These are phyloP conservation scores for Fusarium hainanense DNA, from an alignment of 2,329 filamentous ascomycete genomes.

Conservation along the genomic window DNA sequence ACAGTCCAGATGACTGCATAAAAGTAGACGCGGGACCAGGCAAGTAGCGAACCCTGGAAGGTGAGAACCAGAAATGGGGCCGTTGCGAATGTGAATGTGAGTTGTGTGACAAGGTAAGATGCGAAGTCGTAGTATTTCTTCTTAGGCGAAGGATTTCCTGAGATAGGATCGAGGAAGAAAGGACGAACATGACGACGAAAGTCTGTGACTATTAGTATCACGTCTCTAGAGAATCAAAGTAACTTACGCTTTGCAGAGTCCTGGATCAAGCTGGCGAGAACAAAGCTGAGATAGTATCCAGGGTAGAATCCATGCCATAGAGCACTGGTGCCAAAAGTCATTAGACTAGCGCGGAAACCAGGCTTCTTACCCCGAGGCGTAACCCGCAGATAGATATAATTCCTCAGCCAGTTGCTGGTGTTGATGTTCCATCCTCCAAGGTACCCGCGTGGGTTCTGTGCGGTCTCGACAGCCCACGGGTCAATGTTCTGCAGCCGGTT, in stretches of 20 bases:
- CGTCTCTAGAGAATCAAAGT: neutral
- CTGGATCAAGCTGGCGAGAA: conserved; percentile 91
- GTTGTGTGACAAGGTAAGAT: conserved; percentile 80
- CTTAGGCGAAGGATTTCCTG: conserved; percentile 71
- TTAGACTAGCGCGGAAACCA: conserved; percentile 92
- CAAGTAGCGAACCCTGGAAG: conserved; percentile 74
- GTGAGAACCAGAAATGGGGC: conserved; percentile 87
- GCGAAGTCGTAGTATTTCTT: conserved; percentile 90
- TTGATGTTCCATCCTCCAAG: conserved; percentile 98
- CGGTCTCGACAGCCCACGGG: conserved; percentile 85
- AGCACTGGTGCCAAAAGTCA: conserved; percentile 93
- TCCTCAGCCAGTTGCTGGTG: conserved; percentile 95
- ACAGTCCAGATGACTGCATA: conserved; percentile 79
- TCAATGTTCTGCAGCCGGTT: conserved; percentile 91
- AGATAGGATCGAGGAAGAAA: conserved; percentile 87
- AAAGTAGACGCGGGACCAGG: conserved; percentile 91
- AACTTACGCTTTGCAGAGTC: conserved; percentile 91
- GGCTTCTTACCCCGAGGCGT: conserved; percentile 96
- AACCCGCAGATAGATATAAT: conserved; percentile 95
- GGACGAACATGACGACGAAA: conserved; percentile 89
- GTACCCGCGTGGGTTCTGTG: conserved; percentile 93
- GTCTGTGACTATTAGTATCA: conserved; percentile 63
- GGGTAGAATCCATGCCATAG: conserved; percentile 99
- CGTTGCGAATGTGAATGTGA: conserved; percentile 84
- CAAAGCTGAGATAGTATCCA: conserved; percentile 92